Conservation (phyloP, 345 rosid species). For the Jatropha curcas region DNA sequence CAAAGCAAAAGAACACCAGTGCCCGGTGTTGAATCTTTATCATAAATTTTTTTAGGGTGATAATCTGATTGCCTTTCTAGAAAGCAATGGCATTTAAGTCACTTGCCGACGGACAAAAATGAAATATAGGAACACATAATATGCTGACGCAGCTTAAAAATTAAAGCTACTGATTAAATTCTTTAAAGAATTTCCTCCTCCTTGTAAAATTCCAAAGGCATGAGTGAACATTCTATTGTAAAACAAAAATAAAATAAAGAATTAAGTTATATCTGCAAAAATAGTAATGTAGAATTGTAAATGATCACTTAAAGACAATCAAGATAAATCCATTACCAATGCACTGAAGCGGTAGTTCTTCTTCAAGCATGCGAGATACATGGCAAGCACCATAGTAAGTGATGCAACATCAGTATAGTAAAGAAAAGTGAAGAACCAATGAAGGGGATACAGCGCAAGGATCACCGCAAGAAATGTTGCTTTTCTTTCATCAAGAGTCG, state of each 20-base stretch:
- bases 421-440: constrained; percentile 93
- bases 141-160: neutral
- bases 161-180: neutral
- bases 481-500: constrained; percentile 52
- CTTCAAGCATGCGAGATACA: constrained; percentile 83
- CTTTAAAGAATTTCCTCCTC: neutral
- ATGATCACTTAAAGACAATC: neutral
- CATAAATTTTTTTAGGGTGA: neutral
- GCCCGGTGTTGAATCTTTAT: neutral
- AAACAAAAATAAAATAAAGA: neutral
- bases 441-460: constrained; percentile 77
- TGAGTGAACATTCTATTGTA: neutral
- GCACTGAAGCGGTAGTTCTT: constrained; percentile 72
- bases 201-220: neutral
- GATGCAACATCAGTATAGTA: constrained; percentile 97
- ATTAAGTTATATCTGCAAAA: constrained; percentile 2
- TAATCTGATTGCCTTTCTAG: neutral
- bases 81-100: neutral
- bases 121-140: neutral
- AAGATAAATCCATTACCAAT: constrained; percentile 52
- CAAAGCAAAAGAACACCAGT: neutral
- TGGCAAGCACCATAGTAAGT: constrained; percentile 72
- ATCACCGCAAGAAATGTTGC: constrained; percentile 56
- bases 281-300: neutral
- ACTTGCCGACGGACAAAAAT: neutral